A percentile compares a stretch with the other conserved stretches of the same genome.
Conservation (phyloP, 2,329 filamentous ascomycete genomes). For the Claviceps lovelessii region DNA sequence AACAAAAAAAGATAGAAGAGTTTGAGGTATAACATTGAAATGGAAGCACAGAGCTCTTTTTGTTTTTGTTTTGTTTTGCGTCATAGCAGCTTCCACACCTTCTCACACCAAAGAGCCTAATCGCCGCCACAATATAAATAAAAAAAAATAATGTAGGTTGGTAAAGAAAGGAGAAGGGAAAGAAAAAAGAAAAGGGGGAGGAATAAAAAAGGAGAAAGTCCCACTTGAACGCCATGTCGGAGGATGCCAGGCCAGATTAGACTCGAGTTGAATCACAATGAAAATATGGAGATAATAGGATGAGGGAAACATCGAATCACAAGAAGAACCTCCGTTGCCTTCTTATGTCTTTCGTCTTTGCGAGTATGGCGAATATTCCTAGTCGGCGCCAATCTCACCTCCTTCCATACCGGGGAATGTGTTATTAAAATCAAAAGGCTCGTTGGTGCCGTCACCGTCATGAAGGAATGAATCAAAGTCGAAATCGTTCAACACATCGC, state of each 20-base stretch:
- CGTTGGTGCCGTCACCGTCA: constrained; percentile 30
- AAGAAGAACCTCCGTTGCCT: constrained; percentile 1
- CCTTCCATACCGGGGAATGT: constrained; percentile 39
- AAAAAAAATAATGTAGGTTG: constrained; percentile 21
- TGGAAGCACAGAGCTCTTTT: constrained; percentile 13
- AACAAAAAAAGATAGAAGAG: no score
- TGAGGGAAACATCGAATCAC: no score
- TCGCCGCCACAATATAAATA: constrained; percentile 18
- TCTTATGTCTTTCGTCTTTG: background rate
- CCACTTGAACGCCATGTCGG: constrained; percentile 25
- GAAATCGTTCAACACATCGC: constrained; percentile 50
- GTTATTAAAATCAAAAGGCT: constrained; percentile 40
- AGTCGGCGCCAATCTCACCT: constrained; percentile 45
- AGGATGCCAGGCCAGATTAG: constrained; percentile 24
- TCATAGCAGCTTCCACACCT: constrained; percentile 15
- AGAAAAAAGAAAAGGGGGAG: constrained; percentile 3
- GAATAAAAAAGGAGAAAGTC: constrained; percentile 4
- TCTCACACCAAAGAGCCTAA: constrained; percentile 16
- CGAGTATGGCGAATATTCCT: constrained; percentile 8
- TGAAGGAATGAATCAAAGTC: constrained; percentile 56
- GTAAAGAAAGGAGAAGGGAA: constrained; percentile 3
- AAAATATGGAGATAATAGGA: background rate
- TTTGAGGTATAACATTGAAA: constrained; percentile 8
- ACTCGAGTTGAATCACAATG: constrained; percentile 17
- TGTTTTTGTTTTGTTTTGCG: constrained; percentile 12